Percentiles rank a stretch among this genome's conserved stretches.
Conservation (phyloP, 2,329 filamentous ascomycete species). For the Fusarium dlaminii region DNA sequence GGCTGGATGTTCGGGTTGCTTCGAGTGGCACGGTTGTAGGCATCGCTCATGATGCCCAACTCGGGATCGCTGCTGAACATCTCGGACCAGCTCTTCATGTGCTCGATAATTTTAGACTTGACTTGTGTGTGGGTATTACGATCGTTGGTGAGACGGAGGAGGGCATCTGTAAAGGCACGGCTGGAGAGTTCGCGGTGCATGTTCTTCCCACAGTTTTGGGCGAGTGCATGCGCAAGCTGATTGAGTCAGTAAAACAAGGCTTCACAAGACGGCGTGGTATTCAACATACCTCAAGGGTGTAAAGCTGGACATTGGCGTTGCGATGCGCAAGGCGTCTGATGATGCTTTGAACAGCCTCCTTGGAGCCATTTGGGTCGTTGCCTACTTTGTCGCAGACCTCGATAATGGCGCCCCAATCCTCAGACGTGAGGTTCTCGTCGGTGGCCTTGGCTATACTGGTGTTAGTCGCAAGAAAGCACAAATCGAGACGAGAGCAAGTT, state of each 20-base stretch:
- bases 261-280: neutral
- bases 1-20: constrained; percentile 88
- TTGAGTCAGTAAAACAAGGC: neutral
- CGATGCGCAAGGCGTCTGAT: constrained; percentile 93
- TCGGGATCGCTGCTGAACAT: constrained; percentile 93
- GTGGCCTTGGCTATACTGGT: constrained; percentile 74
- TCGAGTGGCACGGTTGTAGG: constrained; percentile 86
- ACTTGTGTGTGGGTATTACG: constrained; percentile 96
- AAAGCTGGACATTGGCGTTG: constrained; percentile 95
- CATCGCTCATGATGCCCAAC: constrained; percentile 96
- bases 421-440: constrained; percentile 94
- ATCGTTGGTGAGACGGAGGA: constrained; percentile 90
- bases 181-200: constrained; percentile 92
- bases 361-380: constrained; percentile 68
- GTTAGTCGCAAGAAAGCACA: constrained; percentile 23
- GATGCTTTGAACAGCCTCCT: constrained; percentile 87
- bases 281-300: constrained; percentile 81
- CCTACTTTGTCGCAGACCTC: constrained; percentile 70
- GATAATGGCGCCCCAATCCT: constrained; percentile 75
- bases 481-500: neutral
- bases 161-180: constrained; percentile 91
- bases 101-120: constrained; percentile 95
- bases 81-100: constrained; percentile 95
- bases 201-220: constrained; percentile 87
- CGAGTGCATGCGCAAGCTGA: constrained; percentile 87